Evolutionary conservation across 805 yeast genomes (phyloP), one percentile per base, ranked within the genome.

Genomic region (Teunomyces atbi): DNA sequence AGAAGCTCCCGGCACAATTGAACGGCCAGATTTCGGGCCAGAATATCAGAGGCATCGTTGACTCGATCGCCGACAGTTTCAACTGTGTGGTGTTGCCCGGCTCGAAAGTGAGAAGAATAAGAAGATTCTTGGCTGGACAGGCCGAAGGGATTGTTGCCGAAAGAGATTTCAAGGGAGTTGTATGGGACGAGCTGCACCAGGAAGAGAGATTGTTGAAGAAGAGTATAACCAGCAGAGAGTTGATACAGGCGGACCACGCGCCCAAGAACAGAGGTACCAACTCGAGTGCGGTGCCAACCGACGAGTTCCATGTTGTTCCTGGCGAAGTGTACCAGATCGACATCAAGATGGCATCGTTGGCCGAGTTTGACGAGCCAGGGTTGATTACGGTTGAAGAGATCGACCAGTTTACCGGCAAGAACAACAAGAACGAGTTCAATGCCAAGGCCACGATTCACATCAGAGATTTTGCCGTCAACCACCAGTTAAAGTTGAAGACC

Each of bases 91-190:
- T 94, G 45, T 89, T 88, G 30, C 98, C 98, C 26, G 96, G 96
- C 0, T 88, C 97, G 18, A 84, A 89, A 64, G 87, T 94, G 36
- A 85, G 99, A 71, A 81, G 97, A 65, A 78, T 91, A 47, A 81
- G 96, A 73, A 81, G 98, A 62, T 94, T 92, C 59, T 79, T 94
- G 61, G 96, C 96, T 33, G 99, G 99, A 45, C 99, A 94, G 74
- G 84, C 91, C 48, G 96, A 89, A 61, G 94, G 90, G 62, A 74
- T 90, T 45, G 94, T 90, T 53, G 92, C 91, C 32, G 99, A 92
- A 71, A 79, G 83, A 61, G 96, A 89, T 54, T 88, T 86, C 69
- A 91, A 92, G 68, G 97, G 96, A 61, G 95, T 91, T 45, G 86
- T 79, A 21, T 87, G 95, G 95, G 78, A 85, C 45, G 96, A 87